Base-by-base conservation (phyloP, 176 grass and related monocot species). In the Neostapfia colusana region DNA sequence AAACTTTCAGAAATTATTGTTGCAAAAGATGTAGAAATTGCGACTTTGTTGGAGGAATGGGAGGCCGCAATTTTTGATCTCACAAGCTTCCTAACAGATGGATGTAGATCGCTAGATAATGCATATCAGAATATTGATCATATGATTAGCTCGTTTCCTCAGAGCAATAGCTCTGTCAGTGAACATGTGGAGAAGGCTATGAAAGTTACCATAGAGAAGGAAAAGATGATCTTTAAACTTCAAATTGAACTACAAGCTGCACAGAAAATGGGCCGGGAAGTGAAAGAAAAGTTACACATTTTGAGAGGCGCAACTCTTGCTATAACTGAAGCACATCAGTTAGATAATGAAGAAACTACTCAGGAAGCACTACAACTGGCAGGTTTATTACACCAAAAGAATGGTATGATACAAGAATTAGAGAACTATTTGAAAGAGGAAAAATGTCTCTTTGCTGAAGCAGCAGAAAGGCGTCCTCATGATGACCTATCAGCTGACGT, bases 291-390 rank as follows among this genome's bases (percentile, higher is more conserved):
- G 75, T 72, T 96, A 70, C 84, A 92, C 57, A 92, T 84, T 81
- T 70, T 96, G 64, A 96, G 66, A 78, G 93, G 87, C 73, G 93
- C 93, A 72, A 84, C 87, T 83, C 86, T 96, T 80, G 87, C 93
- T 64, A 92, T 96, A 63, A 85, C 81, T 64, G 93, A 96, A 77
- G 76, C 83, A 79, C 89, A 92, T 37, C 78, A 88, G 40, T 80
- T 79, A 60, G 76, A 83, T 76, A 69, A 73, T 40, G 69, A 87
- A 77, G 87, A 85, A 87, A 63, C 48, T 78, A 80, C 73, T 46
- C 76, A 82, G 81, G 80, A 90, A 75, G 24, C 82, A 85, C 42
- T 72, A 27, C 10, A 68, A 60, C 16, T 73, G 71, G 73, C 54
- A 69, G 73, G 61, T 70, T 76, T 69, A 43, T 63, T 75, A 37